phyloP scores from a whole-genome alignment of 2,329 filamentous ascomycete genomes.

The Bisporella sp. region DNA sequence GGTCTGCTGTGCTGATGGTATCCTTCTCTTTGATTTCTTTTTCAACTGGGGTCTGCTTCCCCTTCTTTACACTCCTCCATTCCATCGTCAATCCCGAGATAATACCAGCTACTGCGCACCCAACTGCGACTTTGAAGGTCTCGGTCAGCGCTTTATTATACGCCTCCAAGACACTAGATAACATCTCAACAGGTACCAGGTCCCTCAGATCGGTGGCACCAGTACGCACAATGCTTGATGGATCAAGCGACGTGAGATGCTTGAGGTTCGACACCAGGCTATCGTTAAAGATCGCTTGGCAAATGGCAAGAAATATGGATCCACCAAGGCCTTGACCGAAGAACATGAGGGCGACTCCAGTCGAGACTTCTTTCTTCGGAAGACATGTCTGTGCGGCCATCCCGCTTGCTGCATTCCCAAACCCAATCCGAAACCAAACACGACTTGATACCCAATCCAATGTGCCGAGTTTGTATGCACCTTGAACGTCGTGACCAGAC shows the following conservation, averaged over 20 bases:
- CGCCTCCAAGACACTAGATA: constrained; percentile 38
- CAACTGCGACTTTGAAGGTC: constrained; percentile 47
- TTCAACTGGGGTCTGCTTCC: neutral
- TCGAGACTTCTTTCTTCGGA: constrained; percentile 18
- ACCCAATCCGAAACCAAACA: constrained; percentile 20
- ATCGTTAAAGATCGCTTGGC: constrained; percentile 23
- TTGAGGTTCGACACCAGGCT: constrained; percentile 13
- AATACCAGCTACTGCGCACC: constrained; percentile 44
- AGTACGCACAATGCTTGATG: constrained; percentile 15
- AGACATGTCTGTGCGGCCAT: constrained; percentile 21
- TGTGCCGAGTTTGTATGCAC: constrained; percentile 17
- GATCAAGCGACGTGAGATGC: constrained; percentile 1
- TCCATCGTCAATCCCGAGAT: constrained; percentile 36
- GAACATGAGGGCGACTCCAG: constrained; percentile 18
- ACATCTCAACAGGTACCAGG: constrained; percentile 31
- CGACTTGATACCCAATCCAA: constrained; percentile 29
- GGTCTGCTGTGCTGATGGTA: no score
- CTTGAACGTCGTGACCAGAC: constrained; percentile 31
- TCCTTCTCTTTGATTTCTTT: no score
- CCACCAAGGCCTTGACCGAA: constrained; percentile 20
- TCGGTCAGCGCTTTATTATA: constrained; percentile 46
- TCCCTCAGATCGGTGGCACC: constrained; percentile 46
- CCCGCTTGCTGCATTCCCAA: constrained; percentile 16
- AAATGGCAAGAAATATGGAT: constrained; percentile 20
- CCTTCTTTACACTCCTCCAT: constrained; percentile 7